Evolutionary conservation across 2,329 filamentous ascomycete species (phyloP).

Genomic region (Fusarium sp.): DNA sequence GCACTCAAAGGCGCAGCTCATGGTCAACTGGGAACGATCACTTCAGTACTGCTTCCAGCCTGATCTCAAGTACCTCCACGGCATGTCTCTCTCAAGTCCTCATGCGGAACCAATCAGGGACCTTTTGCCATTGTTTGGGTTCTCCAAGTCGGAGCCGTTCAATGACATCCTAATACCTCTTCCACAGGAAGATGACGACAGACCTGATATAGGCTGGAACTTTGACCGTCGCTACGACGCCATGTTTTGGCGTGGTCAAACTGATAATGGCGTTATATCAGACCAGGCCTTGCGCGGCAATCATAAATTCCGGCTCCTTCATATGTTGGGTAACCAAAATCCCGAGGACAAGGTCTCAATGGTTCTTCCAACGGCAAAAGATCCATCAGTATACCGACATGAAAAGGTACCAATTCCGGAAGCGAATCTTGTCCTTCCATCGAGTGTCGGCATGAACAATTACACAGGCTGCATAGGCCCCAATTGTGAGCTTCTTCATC

Average conservation of each 20-base stretch:
- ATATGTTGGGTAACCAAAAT: constrained; percentile 71
- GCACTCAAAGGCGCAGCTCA: constrained; percentile 74
- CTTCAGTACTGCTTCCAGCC: constrained; percentile 80
- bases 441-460: constrained; percentile 69
- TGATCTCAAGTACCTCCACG: constrained; percentile 77
- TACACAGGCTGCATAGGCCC: constrained; percentile 64
- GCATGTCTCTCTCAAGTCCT: constrained; percentile 74
- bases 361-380: constrained; percentile 59
- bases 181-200: constrained; percentile 54
- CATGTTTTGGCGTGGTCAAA: constrained; percentile 80
- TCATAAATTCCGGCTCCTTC: constrained; percentile 76
- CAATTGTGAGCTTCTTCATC: constrained; percentile 45
- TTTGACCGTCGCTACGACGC: constrained; percentile 71
- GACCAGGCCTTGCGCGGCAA: constrained; percentile 70
- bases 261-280: constrained; percentile 63
- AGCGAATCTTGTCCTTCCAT: constrained; percentile 63
- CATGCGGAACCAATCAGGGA: constrained; percentile 69
- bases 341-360: constrained; percentile 60
- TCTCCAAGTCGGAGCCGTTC: constrained; percentile 77
- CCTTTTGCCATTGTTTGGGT: constrained; percentile 79
- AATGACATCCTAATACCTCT: constrained; percentile 80
- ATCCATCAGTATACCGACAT: constrained; percentile 61
- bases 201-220: constrained; percentile 53
- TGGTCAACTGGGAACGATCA: constrained; percentile 71
- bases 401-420: constrained; percentile 61